A percentile compares a stretch with the other conserved stretches of the same genome.
These are phyloP conservation scores for Chenopodium formosanum DNA, from an alignment of 148 eudicot species.

Conservation along the genomic window DNA sequence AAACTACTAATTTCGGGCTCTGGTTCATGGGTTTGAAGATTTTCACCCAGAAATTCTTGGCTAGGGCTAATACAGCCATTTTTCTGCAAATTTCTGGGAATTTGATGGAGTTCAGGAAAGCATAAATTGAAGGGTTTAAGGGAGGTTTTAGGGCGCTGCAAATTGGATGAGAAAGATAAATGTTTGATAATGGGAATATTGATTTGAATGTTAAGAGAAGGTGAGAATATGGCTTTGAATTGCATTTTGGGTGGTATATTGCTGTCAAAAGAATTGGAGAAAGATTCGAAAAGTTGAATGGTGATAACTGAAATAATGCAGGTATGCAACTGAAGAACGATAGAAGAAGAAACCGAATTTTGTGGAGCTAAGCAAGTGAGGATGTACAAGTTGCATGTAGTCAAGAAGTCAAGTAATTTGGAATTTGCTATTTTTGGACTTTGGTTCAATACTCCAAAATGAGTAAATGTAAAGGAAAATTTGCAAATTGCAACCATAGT, in stretches of 20 bases:
- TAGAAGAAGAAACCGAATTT: neutral
- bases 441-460: too few species aligned
- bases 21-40: conserved; percentile 20
- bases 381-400: neutral
- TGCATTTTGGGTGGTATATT: conserved; percentile 12
- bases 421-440: neutral
- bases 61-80: conserved; percentile 32
- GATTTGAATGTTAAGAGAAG: conserved; percentile 1
- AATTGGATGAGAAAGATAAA: neutral
- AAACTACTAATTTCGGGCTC: neutral
- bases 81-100: conserved; percentile 6
- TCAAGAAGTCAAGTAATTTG: too few species aligned
- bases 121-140: neutral
- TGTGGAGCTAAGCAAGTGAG: conserved; percentile 1
- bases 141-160: neutral
- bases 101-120: conserved; percentile 8
- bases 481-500: too few species aligned
- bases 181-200: conserved; percentile 3
- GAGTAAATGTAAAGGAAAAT: too few species aligned
- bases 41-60: conserved; percentile 24
- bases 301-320: neutral
- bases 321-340: neutral
- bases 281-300: neutral
- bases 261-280: neutral
- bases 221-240: conserved; percentile 16